phyloP scores from a whole-genome alignment of 169 alveolate genomes.

The Plasmodium chabaudi region DNA sequence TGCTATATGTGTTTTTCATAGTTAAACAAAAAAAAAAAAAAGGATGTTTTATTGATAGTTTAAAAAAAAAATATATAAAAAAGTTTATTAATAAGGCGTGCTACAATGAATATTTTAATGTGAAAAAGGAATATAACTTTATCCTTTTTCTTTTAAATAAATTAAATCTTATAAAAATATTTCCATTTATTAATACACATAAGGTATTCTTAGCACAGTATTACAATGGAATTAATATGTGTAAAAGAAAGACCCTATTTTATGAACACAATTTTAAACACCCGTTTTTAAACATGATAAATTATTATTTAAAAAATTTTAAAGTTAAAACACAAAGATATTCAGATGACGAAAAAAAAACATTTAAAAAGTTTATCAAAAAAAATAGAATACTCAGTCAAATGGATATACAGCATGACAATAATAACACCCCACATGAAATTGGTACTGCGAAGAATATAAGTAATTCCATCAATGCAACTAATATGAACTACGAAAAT shows the following conservation, averaged over 20 bases:
- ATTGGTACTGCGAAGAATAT: background rate
- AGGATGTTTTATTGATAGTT: constrained; percentile 62
- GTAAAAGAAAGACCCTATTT: constrained; percentile 45
- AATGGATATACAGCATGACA: background rate
- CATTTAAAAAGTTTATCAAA: constrained; percentile 25
- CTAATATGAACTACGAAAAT: background rate
- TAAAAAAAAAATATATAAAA: constrained; percentile 62
- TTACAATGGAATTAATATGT: constrained; percentile 34
- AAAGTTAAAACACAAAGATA: constrained; percentile 19
- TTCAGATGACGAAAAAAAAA: background rate
- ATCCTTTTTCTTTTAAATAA: constrained; percentile 52
- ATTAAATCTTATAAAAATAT: constrained; percentile 63
- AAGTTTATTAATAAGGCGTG: constrained; percentile 16
- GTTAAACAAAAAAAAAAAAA: constrained; percentile 55
- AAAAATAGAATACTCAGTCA: constrained; percentile 19
- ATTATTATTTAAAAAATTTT: constrained; percentile 35
- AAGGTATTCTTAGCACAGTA: constrained; percentile 55
- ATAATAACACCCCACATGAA: background rate
- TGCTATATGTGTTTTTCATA: constrained; percentile 42
- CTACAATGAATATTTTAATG: constrained; percentile 16
- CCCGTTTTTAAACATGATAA: constrained; percentile 75
- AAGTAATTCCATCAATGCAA: background rate
- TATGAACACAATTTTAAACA: constrained; percentile 62
- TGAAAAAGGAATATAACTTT: constrained; percentile 70
- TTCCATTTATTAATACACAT: constrained; percentile 59